A percentile compares a stretch with the other conserved stretches of the same genome.
These are phyloP conservation scores for Penicillium sp. DNA, from an alignment of 2,329 filamentous ascomycete genomes.

Conservation along the genomic window DNA sequence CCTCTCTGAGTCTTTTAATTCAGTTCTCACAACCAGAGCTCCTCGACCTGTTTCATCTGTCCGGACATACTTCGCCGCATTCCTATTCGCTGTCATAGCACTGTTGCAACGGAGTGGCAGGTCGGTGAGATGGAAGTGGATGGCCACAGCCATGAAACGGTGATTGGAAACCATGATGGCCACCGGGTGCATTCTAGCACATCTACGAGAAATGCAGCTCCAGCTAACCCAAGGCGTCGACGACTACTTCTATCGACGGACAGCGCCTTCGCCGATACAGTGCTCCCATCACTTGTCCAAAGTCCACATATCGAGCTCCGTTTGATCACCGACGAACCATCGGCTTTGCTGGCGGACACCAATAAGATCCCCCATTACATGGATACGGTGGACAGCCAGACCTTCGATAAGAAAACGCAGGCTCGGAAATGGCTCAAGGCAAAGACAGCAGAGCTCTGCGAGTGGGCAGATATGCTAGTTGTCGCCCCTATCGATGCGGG, in stretches of 20 bases:
- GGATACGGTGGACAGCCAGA: slow-evolving; percentile 37
- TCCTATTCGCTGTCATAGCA: no score
- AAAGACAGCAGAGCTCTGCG: slow-evolving; percentile 58
- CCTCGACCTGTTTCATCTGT: no score
- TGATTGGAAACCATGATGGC: slow-evolving; percentile 14
- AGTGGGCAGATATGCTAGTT: slow-evolving; percentile 83
- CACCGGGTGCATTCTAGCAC: slow-evolving; percentile 4
- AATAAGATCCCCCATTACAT: slow-evolving; percentile 39
- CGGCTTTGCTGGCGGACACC: slow-evolving; percentile 33
- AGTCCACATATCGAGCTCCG: slow-evolving; percentile 39
- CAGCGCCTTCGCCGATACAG: slow-evolving; percentile 36
- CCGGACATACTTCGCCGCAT: no score
- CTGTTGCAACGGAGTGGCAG: slow-evolving; percentile 3
- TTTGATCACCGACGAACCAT: slow-evolving; percentile 39
- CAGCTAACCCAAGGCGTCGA: slow-evolving; percentile 21
- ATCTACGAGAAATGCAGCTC: slow-evolving; percentile 3
- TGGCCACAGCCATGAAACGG: slow-evolving; percentile 15
- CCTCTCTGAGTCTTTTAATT: no score
- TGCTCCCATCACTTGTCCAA: slow-evolving; percentile 36
- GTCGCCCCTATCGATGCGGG: slow-evolving; percentile 81
- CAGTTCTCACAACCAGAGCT: no score
- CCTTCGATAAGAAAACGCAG: slow-evolving; percentile 36
- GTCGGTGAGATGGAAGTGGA: slow-evolving; percentile 27
- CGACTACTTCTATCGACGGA: slow-evolving; percentile 37
- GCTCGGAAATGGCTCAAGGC: slow-evolving; percentile 38